phyloP scores from a whole-genome alignment of 805 yeast genomes.

The Ogataea dorogensis region DNA sequence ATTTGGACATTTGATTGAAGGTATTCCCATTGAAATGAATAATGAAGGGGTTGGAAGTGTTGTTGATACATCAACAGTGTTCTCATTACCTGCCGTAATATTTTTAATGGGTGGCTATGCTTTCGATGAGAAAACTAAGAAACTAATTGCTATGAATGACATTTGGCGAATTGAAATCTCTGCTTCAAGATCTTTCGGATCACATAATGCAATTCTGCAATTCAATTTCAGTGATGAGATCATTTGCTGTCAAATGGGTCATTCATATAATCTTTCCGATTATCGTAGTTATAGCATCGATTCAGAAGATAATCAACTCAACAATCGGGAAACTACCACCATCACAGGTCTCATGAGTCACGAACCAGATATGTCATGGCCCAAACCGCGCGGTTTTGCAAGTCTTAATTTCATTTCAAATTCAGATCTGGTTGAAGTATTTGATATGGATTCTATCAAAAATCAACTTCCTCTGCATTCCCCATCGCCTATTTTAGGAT shows the following conservation, averaged over 20 bases:
- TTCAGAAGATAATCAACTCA: slow-evolving; percentile 17
- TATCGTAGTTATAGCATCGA: slow-evolving; percentile 21
- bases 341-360: slow-evolving; percentile 30
- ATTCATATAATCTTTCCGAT: slow-evolving; percentile 25
- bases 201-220: slow-evolving; percentile 19
- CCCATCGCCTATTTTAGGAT: too few species aligned
- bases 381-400: slow-evolving; percentile 32
- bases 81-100: slow-evolving; percentile 32
- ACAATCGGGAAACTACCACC: slow-evolving; percentile 5
- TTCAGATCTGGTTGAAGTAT: slow-evolving; percentile 5
- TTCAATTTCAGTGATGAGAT: slow-evolving; percentile 31
- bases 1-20: slow-evolving; percentile 31
- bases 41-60: slow-evolving; percentile 18
- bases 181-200: slow-evolving; percentile 29
- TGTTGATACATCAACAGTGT: slow-evolving; percentile 3
- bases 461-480: slow-evolving; percentile 1
- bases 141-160: slow-evolving; percentile 35
- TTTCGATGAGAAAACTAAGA: slow-evolving; percentile 28
- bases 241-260: slow-evolving; percentile 33
- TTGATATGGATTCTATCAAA: slow-evolving; percentile 2
- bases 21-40: slow-evolving; percentile 31
- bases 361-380: slow-evolving; percentile 26
- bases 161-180: slow-evolving; percentile 35
- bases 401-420: slow-evolving; percentile 25
- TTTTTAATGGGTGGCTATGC: slow-evolving; percentile 52